Evolutionary conservation across 352 stramenopile genomes (phyloP), one percentile per base, ranked within the genome.

Genomic region (Globisporangium splendens): DNA sequence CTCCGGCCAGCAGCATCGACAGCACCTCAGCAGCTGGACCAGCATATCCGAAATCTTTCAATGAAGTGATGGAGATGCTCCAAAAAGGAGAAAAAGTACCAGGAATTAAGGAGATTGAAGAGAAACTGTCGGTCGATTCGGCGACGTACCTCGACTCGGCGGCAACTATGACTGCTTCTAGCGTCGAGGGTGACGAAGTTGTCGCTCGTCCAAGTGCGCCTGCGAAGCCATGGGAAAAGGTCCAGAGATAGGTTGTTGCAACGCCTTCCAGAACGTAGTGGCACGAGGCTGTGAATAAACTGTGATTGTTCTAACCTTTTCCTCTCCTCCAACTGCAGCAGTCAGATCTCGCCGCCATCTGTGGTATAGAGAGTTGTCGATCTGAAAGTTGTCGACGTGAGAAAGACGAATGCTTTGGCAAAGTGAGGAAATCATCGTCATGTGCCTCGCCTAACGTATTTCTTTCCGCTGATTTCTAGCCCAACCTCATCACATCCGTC

Each of bases 71-170:
- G 77, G 73, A 85, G 63, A 69, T 89, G 61, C 68, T 91, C 43
- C 79, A 89, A 56, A 86, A 86, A 61, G 79, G 79, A 13, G 82
- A 89, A 53, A 70, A 64, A 11, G 79, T 91, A n/a, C 79, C 81
- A 5, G 81, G 79, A 7, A 89, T 91, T 59, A 77, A 82, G 18
- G 70, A 89, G 21, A 89, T 91, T 31, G 78, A 91, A 31, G 78
- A 91, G 49, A 86, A 85, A 33, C 44, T 91, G 31, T 91, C 81
- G 0, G 70, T 81, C n/a, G 80, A 91, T 50, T 66, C 80, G 1
- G 56, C 62, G 13, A 33, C 28, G 41, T 64, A 50, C 33, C 14
- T 66, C n/a, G 56, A 62, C 11, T 46, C 33, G 11, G 24, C 39
- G n/a, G n/a, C n/a, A n/a, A n/a, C n/a, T n/a, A n/a, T n/a, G 24